Evolutionary conservation across 192 early-diverging fungal genomes (phyloP), one percentile per base, ranked within the genome.

Genomic region (Coemansia sp.): DNA sequence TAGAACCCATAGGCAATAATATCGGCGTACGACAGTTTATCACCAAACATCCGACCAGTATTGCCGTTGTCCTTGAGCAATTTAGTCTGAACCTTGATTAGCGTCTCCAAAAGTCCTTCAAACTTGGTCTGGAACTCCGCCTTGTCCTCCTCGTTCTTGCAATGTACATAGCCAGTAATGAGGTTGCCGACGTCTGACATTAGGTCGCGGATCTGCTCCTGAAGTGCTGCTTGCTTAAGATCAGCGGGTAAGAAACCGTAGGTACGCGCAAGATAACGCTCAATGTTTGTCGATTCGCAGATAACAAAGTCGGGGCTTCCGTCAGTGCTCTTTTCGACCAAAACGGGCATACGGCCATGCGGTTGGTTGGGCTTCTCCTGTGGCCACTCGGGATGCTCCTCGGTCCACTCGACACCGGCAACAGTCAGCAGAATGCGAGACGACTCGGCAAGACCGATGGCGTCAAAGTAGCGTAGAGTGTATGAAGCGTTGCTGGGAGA

Each of bases 41-140:
- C 54, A 19, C 85, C 85, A 49, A 84, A 59, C 14, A 70, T 78
- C 58, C 82, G 77, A 1, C 85, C 85, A 19, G 78, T 86, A 55
- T 54, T 50, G 43, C 85, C 84, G 57, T 87, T 86, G 41, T 80
- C 62, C 25, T 55, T 56, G 55, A 86, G 59, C 4, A 76, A 43
- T 32, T 62, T 50, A 15, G 72, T 72, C 45, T 82, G 81, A 2
- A 75, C 66, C 3, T 49, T 19, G 50, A 84, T 48, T 1, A 69
- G 57, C 19, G 60, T 70, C n/a, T 53, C 70, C 9, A 68, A 43
- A 35, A 66, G 64, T 4, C 23, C 58, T 2, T 59, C 14, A 4
- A 43, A 59, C 17, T 45, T 59, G 10, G 39, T 39, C 17, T 22
- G 14, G 38, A 21, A 1, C 11, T 39, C 43, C 14, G 39, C 25